Evolutionary conservation across 2,329 filamentous ascomycete species (phyloP).

Genomic region (Diaporthe vaccinii): DNA sequence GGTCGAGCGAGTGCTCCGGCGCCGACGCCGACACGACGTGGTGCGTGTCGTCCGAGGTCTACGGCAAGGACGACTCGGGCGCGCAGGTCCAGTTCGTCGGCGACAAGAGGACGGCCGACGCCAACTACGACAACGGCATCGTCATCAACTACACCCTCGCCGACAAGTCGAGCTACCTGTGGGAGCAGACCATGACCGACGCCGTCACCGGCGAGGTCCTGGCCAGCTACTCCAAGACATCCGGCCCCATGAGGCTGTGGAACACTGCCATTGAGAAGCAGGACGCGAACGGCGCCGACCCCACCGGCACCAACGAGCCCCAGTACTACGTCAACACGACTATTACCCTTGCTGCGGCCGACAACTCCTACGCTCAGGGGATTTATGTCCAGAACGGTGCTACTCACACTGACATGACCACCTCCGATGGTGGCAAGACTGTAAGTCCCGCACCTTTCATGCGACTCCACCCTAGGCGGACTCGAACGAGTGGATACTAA

Average conservation of each 20-base stretch:
- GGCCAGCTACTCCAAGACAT: constrained; percentile 44
- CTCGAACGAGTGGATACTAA: neutral
- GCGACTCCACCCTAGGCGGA: fast-evolving
- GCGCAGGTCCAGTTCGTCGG: constrained; percentile 45
- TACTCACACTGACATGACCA: constrained; percentile 15
- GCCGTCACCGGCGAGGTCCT: constrained; percentile 43
- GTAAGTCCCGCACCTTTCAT: neutral
- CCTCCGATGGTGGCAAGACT: constrained; percentile 33
- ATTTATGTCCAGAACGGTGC: constrained; percentile 33
- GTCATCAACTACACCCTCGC: constrained; percentile 47
- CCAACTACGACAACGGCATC: constrained; percentile 44
- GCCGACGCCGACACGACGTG: constrained; percentile 43
- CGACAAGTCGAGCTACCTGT: constrained; percentile 44
- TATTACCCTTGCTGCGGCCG: constrained; percentile 35
- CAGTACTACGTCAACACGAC: constrained; percentile 41
- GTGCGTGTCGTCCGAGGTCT: constrained; percentile 48
- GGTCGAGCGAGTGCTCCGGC: constrained; percentile 45
- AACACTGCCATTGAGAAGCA: constrained; percentile 42
- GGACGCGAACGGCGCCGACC: constrained; percentile 27
- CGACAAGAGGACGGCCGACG: constrained; percentile 42
- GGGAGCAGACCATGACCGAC: constrained; percentile 44
- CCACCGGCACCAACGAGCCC: constrained; percentile 37
- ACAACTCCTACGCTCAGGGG: constrained; percentile 8
- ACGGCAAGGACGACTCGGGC: constrained; percentile 41
- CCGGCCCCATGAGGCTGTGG: constrained; percentile 45